A percentile compares a stretch with the other conserved stretches of the same genome.
Evolutionary conservation across 202 grass and related monocot genomes (phyloP).

Genomic region (Saccharum hybrid): DNA sequence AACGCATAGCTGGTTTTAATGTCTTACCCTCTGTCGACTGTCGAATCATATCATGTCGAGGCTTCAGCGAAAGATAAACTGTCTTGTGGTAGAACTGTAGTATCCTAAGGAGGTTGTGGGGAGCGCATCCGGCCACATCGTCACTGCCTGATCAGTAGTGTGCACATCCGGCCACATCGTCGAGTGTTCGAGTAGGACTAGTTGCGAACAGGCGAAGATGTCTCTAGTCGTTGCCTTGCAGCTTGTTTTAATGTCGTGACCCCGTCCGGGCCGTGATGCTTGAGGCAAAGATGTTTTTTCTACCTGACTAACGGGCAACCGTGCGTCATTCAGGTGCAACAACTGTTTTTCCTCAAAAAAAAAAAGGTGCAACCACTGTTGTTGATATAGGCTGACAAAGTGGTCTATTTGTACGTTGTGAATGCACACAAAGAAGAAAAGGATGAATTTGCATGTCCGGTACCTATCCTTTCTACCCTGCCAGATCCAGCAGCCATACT

Average conservation of each 20-base stretch:
- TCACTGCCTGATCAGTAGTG: too few relatives aligned
- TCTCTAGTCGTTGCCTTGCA: not conserved
- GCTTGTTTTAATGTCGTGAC: not conserved
- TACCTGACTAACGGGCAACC: too few relatives aligned
- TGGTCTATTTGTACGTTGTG: too few relatives aligned
- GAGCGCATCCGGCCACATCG: too few relatives aligned
- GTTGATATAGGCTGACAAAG: too few relatives aligned
- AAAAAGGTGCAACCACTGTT: too few relatives aligned
- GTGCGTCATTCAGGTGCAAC: too few relatives aligned
- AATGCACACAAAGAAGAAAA: not conserved
- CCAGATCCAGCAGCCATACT: not conserved
- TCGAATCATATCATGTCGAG: not conserved
- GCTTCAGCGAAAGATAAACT: not conserved
- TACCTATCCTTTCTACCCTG: not conserved
- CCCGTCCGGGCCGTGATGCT: too few relatives aligned
- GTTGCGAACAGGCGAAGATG: not conserved
- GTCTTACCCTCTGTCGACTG: not conserved
- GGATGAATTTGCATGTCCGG: not conserved
- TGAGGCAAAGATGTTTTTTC: too few relatives aligned
- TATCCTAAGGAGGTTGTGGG: not conserved
- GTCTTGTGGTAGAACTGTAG: not conserved
- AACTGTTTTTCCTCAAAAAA: too few relatives aligned
- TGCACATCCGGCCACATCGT: too few relatives aligned
- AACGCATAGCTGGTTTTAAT: not conserved
- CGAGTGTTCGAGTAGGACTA: not conserved